Percentiles rank a stretch among this genome's conserved stretches.
phyloP scores from a whole-genome alignment of 768 basidiomycete genomes.

The Boletus sp. region DNA sequence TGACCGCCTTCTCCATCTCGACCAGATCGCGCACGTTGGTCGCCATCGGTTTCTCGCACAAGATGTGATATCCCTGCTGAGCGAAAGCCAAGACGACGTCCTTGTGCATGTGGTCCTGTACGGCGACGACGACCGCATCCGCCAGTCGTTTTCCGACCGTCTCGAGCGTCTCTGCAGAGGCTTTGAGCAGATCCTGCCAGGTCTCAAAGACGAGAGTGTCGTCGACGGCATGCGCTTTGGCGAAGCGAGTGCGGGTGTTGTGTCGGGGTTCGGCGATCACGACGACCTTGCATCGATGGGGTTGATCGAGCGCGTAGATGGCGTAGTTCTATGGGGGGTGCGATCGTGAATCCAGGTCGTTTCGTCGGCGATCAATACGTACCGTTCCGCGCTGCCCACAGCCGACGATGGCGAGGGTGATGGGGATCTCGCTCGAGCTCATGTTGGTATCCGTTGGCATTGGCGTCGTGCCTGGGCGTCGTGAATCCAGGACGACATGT shows the following conservation, averaged over 20 bases:
- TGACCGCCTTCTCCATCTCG: conserved; percentile 69
- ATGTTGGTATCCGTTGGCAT: conserved; percentile 21
- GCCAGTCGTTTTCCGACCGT: conserved; percentile 70
- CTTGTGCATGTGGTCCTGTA: conserved; percentile 78
- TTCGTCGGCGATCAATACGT: conserved; percentile 4
- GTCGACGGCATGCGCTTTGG: conserved; percentile 57
- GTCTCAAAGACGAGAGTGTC: conserved; percentile 65
- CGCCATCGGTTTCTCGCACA: conserved; percentile 94
- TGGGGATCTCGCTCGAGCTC: conserved; percentile 32
- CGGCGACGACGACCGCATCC: conserved; percentile 78
- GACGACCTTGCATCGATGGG: conserved; percentile 70
- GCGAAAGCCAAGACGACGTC: conserved; percentile 76
- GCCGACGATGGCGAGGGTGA: conserved; percentile 77
- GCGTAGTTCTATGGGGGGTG: conserved; percentile 56
- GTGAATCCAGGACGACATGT: conserved; percentile 22
- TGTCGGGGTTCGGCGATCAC: conserved; percentile 83
- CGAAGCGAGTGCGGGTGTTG: conserved; percentile 59
- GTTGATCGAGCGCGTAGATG: conserved; percentile 55
- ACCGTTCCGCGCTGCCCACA: conserved; percentile 85
- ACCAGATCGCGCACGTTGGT: conserved; percentile 71
- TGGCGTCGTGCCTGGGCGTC: conserved; percentile 33
- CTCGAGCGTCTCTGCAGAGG: conserved; percentile 63
- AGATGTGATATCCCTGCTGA: conserved; percentile 79
- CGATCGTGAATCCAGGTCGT: not conserved
- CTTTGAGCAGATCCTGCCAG: conserved; percentile 68